phyloP scores from a whole-genome alignment of 2,329 filamentous ascomycete genomes.

The Ceratocystis harringtonii region DNA sequence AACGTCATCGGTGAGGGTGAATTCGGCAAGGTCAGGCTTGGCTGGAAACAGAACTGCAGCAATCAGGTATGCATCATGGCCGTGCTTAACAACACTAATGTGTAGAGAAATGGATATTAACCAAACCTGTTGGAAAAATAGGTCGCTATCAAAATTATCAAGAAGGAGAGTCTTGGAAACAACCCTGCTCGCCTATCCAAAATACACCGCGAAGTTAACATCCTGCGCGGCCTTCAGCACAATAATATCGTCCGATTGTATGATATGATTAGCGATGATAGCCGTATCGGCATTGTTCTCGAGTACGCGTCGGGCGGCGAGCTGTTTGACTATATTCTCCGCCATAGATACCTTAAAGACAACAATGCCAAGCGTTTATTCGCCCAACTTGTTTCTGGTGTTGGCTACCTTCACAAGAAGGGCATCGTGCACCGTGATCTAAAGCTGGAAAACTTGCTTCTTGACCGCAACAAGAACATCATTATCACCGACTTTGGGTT shows the following conservation, averaged over 20 bases:
- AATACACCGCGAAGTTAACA: slow-evolving; percentile 93
- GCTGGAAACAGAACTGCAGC: slow-evolving; percentile 91
- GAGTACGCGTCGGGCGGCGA: slow-evolving; percentile 97
- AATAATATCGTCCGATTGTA: slow-evolving; percentile 94
- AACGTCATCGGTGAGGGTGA: slow-evolving; percentile 95
- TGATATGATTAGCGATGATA: slow-evolving; percentile 96
- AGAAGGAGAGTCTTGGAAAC: slow-evolving; percentile 72
- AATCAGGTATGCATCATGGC: slow-evolving; percentile 45
- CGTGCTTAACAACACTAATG: not conserved
- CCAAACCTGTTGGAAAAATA: slow-evolving; percentile 26
- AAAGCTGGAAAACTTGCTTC: slow-evolving; percentile 86
- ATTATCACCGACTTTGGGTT: slow-evolving; percentile 99
- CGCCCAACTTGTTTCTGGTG: slow-evolving; percentile 87
- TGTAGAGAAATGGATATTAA: not conserved
- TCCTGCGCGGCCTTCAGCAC: slow-evolving; percentile 73
- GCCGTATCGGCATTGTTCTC: slow-evolving; percentile 93
- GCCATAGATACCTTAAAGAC: slow-evolving; percentile 92
- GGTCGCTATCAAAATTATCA: slow-evolving; percentile 96
- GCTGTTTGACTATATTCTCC: slow-evolving; percentile 95
- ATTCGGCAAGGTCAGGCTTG: slow-evolving; percentile 96
- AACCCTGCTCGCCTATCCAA: slow-evolving; percentile 86
- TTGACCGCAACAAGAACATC: slow-evolving; percentile 95
- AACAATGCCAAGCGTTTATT: slow-evolving; percentile 80
- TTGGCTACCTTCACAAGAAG: slow-evolving; percentile 96
- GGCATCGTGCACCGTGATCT: slow-evolving; percentile 95